A percentile compares a stretch with the other conserved stretches of the same genome.
Conservation (phyloP, 352 stramenopile genomes). For the Peronospora belbahrii region DNA sequence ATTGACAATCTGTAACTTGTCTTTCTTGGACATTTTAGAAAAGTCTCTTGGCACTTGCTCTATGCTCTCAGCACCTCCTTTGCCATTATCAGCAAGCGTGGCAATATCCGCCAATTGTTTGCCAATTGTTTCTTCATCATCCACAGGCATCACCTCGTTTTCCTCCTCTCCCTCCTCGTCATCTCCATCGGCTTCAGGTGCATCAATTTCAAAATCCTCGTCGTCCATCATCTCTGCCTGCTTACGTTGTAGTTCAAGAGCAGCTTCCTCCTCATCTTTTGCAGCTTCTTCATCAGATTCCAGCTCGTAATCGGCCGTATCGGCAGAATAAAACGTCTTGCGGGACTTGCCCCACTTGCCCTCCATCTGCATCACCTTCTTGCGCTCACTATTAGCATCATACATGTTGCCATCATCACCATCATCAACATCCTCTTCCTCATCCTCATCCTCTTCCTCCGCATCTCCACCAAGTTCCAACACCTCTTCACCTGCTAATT, state of each 20-base stretch:
- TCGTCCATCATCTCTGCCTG: conserved; percentile 82
- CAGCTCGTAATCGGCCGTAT: conserved; percentile 76
- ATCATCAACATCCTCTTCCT: conserved; percentile 20
- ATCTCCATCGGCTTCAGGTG: conserved; percentile 28
- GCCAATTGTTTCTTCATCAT: conserved; percentile 64
- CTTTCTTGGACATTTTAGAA: conserved; percentile 80
- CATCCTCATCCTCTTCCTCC: conserved; percentile 23
- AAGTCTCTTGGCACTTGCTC: conserved; percentile 77
- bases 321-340: conserved; percentile 82
- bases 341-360: conserved; percentile 83
- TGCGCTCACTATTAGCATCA: conserved; percentile 55
- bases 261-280: conserved; percentile 78
- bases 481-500: conserved; percentile 54
- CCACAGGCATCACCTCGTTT: conserved; percentile 21
- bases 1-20: conserved; percentile 83
- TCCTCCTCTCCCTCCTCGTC: conserved; percentile 44
- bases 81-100: conserved; percentile 45
- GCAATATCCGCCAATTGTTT: conserved; percentile 74
- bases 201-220: conserved; percentile 77
- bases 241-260: conserved; percentile 77
- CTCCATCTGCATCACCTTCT: conserved; percentile 69
- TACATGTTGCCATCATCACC: conserved; percentile 43
- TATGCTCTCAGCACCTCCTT: conserved; percentile 40
- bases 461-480: conserved; percentile 52
- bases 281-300: conserved; percentile 73